Evolutionary conservation across 306 rosid species (phyloP), one percentile per base, ranked within the genome.

Genomic region (Quercus dentata): DNA sequence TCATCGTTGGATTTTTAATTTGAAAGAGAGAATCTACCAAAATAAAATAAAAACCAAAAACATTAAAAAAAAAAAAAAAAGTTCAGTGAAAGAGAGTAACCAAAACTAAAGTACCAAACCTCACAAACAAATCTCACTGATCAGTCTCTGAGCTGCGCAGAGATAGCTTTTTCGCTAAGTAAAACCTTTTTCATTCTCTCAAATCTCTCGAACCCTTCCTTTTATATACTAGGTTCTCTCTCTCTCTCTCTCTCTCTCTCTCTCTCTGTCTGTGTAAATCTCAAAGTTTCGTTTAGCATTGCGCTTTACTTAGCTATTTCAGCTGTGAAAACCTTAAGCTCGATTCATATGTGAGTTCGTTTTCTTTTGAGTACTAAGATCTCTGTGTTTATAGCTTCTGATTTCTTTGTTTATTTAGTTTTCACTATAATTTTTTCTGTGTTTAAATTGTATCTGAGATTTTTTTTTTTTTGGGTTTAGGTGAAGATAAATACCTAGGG

Each of bases 261-360:
- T 5, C 74, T 75, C 67, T 63, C 76, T 65, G 70, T 79, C 71
- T 74, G 74, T 62, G 17, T 72, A 76, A 74, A 51, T 52, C 62
- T 52, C 31, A 14, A 14, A n/a, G 56, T 56, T 73, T 58, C 59
- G 25, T 79, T 57, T 69, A 23, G 73, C 75, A 9, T 77, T 79
- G 41, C 76, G 58, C 61, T 62, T 67, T 73, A 54, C 75, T 74
- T 30, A 35, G 74, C 69, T 64, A 73, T 3, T 57, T 71, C 27
- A 76, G 25, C 68, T 1, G 61, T 76, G 74, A 58, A 79, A 74
- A 80, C 69, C 78, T 56, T 13, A 51, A 74, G 62, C 9, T 55
- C 17, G 69, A 75, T 76, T 74, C 87, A 52, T 76, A 75, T 82
- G 83, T 78, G 27, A 79, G 73, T 75, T 14, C 41, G 76, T 71